These are phyloP conservation scores for Nelumbo lutea DNA, from an alignment of 164 flowering plant species.

Conservation along the genomic window DNA sequence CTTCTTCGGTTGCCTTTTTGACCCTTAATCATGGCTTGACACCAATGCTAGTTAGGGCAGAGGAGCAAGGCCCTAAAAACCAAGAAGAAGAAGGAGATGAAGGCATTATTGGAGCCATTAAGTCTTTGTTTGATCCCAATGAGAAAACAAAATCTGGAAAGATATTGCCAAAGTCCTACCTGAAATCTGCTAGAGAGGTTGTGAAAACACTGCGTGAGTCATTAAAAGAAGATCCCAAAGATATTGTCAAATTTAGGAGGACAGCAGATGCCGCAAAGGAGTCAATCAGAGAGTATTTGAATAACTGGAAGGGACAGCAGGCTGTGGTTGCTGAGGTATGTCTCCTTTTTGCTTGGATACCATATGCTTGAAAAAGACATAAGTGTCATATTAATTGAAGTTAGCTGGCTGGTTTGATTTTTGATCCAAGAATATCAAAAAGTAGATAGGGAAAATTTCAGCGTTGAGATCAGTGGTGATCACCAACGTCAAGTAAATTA, in stretches of 20 bases:
- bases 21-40: slow-evolving; percentile 22
- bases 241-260: slow-evolving; percentile 71
- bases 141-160: slow-evolving; percentile 89
- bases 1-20: slow-evolving; percentile 33
- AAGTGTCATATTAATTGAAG: neutral
- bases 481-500: too few relatives aligned
- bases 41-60: slow-evolving; percentile 43
- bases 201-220: slow-evolving; percentile 82
- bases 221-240: slow-evolving; percentile 69
- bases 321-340: slow-evolving; percentile 55
- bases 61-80: slow-evolving; percentile 28
- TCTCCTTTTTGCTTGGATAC: neutral
- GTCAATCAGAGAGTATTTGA: slow-evolving; percentile 75
- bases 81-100: slow-evolving; percentile 38
- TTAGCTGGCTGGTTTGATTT: neutral
- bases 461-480: too few relatives aligned
- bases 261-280: slow-evolving; percentile 96
- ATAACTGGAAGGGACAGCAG: slow-evolving; percentile 69
- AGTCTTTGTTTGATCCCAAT: slow-evolving; percentile 77
- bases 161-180: slow-evolving; percentile 85
- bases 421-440: neutral
- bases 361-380: neutral
- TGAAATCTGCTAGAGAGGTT: slow-evolving; percentile 87
- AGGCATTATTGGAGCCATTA: slow-evolving; percentile 57
- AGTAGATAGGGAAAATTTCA: neutral